Percentiles rank a stretch among this genome's conserved stretches.
Conservation (phyloP, 176 grass and related monocot genomes). For the Musa beccarii region DNA sequence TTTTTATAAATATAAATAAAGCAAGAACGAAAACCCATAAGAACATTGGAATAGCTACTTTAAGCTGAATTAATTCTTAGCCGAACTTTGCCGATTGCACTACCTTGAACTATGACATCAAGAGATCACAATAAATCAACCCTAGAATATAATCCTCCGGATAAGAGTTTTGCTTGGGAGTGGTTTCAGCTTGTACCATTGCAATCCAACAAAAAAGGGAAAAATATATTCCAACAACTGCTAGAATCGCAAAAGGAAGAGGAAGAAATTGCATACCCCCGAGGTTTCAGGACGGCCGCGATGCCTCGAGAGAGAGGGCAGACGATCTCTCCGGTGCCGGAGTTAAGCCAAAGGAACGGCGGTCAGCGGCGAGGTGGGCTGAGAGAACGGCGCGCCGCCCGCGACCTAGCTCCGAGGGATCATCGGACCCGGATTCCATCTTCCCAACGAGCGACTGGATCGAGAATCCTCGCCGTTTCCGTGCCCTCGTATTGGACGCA, state of each 20-base stretch:
- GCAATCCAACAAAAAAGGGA: background rate
- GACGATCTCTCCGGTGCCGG: conserved; percentile 40
- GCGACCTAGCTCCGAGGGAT: conserved; percentile 16
- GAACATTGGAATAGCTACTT: too few species aligned
- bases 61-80: too few species aligned
- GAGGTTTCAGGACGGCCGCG: conserved; percentile 21
- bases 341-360: background rate
- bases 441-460: background rate
- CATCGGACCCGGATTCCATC: background rate
- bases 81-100: background rate
- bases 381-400: conserved; percentile 48
- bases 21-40: too few species aligned
- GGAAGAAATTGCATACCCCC: conserved; percentile 23
- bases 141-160: background rate
- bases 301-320: conserved; percentile 6
- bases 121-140: background rate
- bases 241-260: background rate
- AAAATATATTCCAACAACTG: background rate
- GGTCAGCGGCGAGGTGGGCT: conserved; percentile 23
- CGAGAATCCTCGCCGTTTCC: too few species aligned
- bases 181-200: background rate
- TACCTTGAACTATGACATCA: background rate
- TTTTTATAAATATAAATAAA: too few species aligned
- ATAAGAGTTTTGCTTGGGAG: background rate
- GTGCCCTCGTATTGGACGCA: too few species aligned